Conservation (phyloP, 768 basidiomycete genomes). For the Asterophora lycoperdoides region DNA sequence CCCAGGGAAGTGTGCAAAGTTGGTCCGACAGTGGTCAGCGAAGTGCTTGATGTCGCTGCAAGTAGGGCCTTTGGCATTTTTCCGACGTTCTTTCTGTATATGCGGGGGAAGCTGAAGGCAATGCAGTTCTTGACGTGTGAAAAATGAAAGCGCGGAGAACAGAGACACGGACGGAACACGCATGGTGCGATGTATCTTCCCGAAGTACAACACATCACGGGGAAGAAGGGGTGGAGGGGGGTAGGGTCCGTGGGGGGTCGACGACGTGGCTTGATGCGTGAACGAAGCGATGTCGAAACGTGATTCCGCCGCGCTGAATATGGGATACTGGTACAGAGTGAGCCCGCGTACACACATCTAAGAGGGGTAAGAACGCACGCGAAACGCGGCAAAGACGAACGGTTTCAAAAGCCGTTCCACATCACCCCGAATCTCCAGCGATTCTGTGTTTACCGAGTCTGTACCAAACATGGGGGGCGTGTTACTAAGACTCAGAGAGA, state of each 20-base stretch:
- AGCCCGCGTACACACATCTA: constrained; percentile 13
- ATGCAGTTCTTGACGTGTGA: constrained; percentile 36
- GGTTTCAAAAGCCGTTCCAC: constrained; percentile 37
- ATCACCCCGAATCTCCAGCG: constrained; percentile 25
- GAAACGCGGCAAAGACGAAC: constrained; percentile 46
- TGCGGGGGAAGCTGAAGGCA: constrained; percentile 37
- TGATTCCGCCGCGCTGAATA: constrained; percentile 35
- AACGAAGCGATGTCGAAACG: constrained; percentile 19
- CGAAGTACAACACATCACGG: constrained; percentile 40
- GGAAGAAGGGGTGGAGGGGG: constrained; percentile 26
- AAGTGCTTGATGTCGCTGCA: constrained; percentile 44
- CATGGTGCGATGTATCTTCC: constrained; percentile 26
- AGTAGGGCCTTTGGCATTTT: constrained; percentile 39
- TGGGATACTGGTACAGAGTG: constrained; percentile 35
- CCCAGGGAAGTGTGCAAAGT: constrained; percentile 30
- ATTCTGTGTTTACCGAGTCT: constrained; percentile 34
- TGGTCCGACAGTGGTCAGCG: constrained; percentile 38
- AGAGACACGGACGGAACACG: constrained; percentile 40
- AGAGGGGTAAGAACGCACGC: constrained; percentile 32
- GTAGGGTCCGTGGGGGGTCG: constrained; percentile 23
- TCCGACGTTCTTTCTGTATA: constrained; percentile 20
- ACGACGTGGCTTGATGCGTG: constrained; percentile 12
- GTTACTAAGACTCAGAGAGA: not conserved
- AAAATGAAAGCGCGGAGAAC: constrained; percentile 47
- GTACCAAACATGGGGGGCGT: constrained; percentile 4